Conservation (phyloP, 257 asterid species). For the Solanum infundibuliforme region DNA sequence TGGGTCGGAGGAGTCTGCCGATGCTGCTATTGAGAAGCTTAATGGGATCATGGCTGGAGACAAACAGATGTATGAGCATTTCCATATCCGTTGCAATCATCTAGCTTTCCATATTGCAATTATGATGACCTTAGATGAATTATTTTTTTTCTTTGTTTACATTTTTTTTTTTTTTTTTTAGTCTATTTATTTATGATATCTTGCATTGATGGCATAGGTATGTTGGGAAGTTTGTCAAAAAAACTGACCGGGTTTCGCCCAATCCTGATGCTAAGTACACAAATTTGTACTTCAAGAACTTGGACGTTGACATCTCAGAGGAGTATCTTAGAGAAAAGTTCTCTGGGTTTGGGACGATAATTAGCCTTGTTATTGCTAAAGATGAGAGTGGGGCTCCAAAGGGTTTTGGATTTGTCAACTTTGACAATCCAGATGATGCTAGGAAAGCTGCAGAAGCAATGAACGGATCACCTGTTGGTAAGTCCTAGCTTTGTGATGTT, state of each 20-base stretch:
- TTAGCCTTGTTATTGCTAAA: conserved; percentile 28
- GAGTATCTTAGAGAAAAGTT: conserved; percentile 31
- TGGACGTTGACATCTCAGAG: conserved; percentile 31
- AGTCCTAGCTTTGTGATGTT: not conserved
- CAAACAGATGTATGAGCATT: conserved; percentile 36
- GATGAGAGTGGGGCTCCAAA: conserved; percentile 33
- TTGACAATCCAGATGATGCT: conserved; percentile 40
- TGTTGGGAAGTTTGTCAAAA: conserved; percentile 19
- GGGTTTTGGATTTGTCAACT: conserved; percentile 52
- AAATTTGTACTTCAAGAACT: conserved; percentile 32
- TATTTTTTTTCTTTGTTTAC: not conserved
- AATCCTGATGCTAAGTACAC: conserved; percentile 2
- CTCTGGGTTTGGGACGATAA: conserved; percentile 36
- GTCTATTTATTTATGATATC: not conserved
- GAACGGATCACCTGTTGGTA: conserved; percentile 59
- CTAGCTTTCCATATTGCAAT: not conserved
- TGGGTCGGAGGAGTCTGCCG: conserved; percentile 36
- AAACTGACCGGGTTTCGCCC: not conserved
- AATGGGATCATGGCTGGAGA: conserved; percentile 31
- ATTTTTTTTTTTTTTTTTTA: not conserved
- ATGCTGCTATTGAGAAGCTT: conserved; percentile 28
- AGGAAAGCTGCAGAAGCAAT: conserved; percentile 31
- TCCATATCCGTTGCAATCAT: not conserved
- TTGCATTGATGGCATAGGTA: conserved; percentile 10
- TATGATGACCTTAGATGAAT: not conserved